Percentiles rank a stretch among this genome's conserved stretches.
phyloP scores from a whole-genome alignment of 2,329 filamentous ascomycete species.

The Fusarium pseudocircinatum region DNA sequence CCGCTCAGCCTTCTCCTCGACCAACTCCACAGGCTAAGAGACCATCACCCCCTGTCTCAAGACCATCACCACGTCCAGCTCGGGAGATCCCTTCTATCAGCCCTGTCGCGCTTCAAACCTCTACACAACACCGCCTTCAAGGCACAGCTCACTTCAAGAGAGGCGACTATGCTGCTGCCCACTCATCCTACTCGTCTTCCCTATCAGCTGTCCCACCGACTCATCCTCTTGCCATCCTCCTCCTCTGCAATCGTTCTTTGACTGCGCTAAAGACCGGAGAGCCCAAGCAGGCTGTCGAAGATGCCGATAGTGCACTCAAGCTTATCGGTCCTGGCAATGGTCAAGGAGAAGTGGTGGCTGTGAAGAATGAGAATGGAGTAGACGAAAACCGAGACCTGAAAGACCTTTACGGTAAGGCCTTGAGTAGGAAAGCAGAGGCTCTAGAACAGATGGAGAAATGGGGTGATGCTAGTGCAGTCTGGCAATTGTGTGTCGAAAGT shows the following conservation, averaged over 20 bases:
- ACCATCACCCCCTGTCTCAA: slow-evolving; percentile 50
- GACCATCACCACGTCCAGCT: slow-evolving; percentile 58
- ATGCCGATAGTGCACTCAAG: slow-evolving; percentile 82
- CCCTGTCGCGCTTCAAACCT: slow-evolving; percentile 74
- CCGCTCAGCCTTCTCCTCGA: slow-evolving; percentile 53
- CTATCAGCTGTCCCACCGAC: slow-evolving; percentile 76
- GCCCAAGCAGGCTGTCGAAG: slow-evolving; percentile 84
- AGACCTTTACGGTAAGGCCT: slow-evolving; percentile 91
- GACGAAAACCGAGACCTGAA: slow-evolving; percentile 83
- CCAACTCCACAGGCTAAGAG: slow-evolving; percentile 49
- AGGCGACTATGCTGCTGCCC: slow-evolving; percentile 89
- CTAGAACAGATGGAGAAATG: slow-evolving; percentile 96
- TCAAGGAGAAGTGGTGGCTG: slow-evolving; percentile 79
- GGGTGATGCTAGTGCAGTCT: slow-evolving; percentile 81
- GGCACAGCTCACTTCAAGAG: slow-evolving; percentile 93
- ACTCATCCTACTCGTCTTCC: slow-evolving; percentile 82
- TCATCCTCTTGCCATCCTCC: slow-evolving; percentile 87
- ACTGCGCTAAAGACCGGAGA: slow-evolving; percentile 93
- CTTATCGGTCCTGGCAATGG: slow-evolving; percentile 84
- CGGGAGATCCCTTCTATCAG: slow-evolving; percentile 75
- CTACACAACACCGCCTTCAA: slow-evolving; percentile 79
- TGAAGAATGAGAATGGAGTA: slow-evolving; percentile 65
- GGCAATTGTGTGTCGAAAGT: slow-evolving; percentile 83
- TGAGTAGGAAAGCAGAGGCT: slow-evolving; percentile 94
- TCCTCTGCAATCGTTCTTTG: slow-evolving; percentile 90